Evolutionary conservation across 148 eudicot genomes (phyloP), one percentile per base, ranked within the genome.

Genomic region (Heliamphora exappendiculata): DNA sequence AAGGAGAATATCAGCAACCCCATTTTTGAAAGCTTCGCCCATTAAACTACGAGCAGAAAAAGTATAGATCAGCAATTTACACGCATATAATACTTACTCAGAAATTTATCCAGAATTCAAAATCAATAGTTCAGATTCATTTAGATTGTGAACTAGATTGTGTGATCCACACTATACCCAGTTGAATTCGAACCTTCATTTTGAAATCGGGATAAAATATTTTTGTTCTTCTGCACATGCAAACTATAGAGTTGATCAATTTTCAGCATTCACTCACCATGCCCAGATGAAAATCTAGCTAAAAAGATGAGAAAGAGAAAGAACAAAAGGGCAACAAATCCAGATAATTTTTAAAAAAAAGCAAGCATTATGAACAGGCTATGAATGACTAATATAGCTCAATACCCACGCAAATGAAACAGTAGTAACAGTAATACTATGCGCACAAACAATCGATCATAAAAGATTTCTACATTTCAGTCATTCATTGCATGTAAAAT

Each of bases 11-110:
- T 50, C 54, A 65, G 24, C 11, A 65, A 37, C 42, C 62, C 19
- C 14, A 72, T 53, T 20, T 33, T 8, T 72, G 42, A 12, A 20
- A 33, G 62, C 44, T 53, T 53, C 75, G 12, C 42, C 75, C 75
- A 72, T 72, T 51, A 26, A 72, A 72, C 75, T 50, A 72, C 62
- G 51, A 72, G 19, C 44, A 69, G n/a, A 69, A 22, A 49, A 70
- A 66, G 14, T 5, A 37, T 29, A 62, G 7, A 28, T 31, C 67
- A 62, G 39, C 36, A 62, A 37, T 14, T 28, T 8, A 62, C 39
- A 31, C 16, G 26, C 33, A 51, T 51, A 51, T 19, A 13, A n/a
- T n/a, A n/a, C n/a, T n/a, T n/a, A n/a, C n/a, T n/a, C n/a, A n/a
- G n/a, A n/a, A n/a, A n/a, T n/a, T n/a, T n/a, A n/a, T n/a, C n/a